Evolutionary conservation across 495 filamentous ascomycete genomes (phyloP).

Genomic region (Tuber borchii): DNA sequence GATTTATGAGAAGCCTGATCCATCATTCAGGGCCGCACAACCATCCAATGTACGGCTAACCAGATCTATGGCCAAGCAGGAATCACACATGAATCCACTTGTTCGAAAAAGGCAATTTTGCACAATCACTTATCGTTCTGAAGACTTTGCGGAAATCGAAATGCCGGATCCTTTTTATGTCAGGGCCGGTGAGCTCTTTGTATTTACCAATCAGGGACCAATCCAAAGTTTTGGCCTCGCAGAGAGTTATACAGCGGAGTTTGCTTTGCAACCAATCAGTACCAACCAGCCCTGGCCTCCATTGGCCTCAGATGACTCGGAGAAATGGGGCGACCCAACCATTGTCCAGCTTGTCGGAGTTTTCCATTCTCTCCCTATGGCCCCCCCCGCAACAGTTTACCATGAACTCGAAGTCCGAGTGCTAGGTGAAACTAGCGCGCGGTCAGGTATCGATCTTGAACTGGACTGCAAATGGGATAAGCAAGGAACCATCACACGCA

Average conservation of each 20-base stretch:
- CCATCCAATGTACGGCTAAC: background rate
- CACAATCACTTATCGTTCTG: slow-evolving; percentile 32
- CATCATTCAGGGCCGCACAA: background rate
- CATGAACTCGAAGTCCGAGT: slow-evolving; percentile 21
- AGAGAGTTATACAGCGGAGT: slow-evolving; percentile 30
- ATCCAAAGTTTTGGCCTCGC: slow-evolving; percentile 32
- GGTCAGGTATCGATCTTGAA: slow-evolving; percentile 30
- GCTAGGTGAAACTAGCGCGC: background rate
- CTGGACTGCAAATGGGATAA: slow-evolving; percentile 34
- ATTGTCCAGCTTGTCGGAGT: slow-evolving; percentile 17
- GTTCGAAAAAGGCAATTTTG: slow-evolving; percentile 35
- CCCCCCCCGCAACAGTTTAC: slow-evolving; percentile 15
- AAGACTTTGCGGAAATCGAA: slow-evolving; percentile 33
- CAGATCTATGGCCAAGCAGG: slow-evolving; percentile 8
- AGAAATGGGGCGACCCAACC: slow-evolving; percentile 26
- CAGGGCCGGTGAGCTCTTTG: slow-evolving; percentile 37
- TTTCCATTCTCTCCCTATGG: slow-evolving; percentile 26
- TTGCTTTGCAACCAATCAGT: slow-evolving; percentile 30
- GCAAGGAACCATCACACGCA: slow-evolving; percentile 17
- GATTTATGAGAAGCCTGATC: slow-evolving; percentile 27
- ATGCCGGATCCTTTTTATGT: slow-evolving; percentile 40
- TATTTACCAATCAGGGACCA: slow-evolving; percentile 29
- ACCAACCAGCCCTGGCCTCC: slow-evolving; percentile 31
- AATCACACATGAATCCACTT: slow-evolving; percentile 20
- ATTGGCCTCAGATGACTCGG: slow-evolving; percentile 8